These are phyloP conservation scores for Elaeis oleifera DNA, from an alignment of 202 grass and related monocot species.

Conservation along the genomic window DNA sequence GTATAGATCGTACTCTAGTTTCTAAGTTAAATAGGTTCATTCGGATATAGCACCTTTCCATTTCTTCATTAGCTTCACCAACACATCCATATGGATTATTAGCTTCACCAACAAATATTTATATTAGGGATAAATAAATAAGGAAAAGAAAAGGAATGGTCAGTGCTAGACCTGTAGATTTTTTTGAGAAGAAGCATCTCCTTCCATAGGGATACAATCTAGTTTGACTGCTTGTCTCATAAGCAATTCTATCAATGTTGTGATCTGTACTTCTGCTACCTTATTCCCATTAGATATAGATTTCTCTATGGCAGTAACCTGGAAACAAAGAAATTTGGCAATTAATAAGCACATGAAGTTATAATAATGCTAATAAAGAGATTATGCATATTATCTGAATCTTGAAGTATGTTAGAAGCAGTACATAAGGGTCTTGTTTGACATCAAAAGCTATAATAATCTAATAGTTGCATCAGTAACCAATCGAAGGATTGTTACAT, in stretches of 20 bases:
- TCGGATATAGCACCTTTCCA: too few species aligned
- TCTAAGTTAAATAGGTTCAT: too few species aligned
- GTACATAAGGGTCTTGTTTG: too few species aligned
- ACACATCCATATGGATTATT: too few species aligned
- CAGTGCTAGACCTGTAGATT: conserved; percentile 57
- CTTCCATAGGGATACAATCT: conserved; percentile 58
- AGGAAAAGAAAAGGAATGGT: background rate
- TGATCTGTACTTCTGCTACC: conserved; percentile 90
- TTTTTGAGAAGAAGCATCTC: conserved; percentile 52
- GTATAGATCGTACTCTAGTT: too few species aligned
- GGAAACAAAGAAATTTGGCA: conserved; percentile 8
- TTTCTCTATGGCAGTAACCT: conserved; percentile 80
- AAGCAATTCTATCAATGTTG: conserved; percentile 83
- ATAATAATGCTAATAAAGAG: too few species aligned
- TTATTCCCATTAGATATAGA: conserved; percentile 58
- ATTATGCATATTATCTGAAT: too few species aligned
- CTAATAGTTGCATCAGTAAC: too few species aligned
- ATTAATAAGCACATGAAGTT: background rate
- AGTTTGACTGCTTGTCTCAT: conserved; percentile 92
- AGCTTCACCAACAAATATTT: conserved; percentile 2
- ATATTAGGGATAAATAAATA: background rate
- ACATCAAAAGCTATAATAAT: too few species aligned
- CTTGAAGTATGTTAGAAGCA: too few species aligned
- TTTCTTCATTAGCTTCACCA: too few species aligned
- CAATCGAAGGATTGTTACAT: too few species aligned